A percentile compares a stretch with the other conserved stretches of the same genome.
Evolutionary conservation across 73 alveolate species (phyloP).

Genomic region (Tetrahymena thermophila): DNA sequence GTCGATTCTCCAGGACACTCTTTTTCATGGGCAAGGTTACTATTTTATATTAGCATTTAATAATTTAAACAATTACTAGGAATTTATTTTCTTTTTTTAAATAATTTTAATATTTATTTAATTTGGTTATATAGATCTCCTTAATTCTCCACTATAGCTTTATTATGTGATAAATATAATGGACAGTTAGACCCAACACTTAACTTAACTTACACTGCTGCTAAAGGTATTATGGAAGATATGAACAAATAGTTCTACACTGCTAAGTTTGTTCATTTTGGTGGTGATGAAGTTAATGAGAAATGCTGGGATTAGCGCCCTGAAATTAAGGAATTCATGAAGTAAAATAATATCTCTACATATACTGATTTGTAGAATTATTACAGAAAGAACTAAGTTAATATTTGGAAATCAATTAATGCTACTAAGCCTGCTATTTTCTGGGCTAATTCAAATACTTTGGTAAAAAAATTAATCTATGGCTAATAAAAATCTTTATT

Average conservation of each 20-base stretch:
- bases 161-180: neutral
- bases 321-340: conserved; percentile 1
- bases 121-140: neutral
- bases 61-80: too few species aligned
- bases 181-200: conserved; percentile 32
- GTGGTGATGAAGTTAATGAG: conserved; percentile 35
- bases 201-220: conserved; percentile 13
- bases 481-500: too few species aligned
- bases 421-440: conserved; percentile 11
- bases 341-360: conserved; percentile 1
- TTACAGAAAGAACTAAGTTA: neutral
- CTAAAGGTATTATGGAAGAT: conserved; percentile 8
- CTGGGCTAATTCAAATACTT: conserved; percentile 6
- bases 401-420: conserved; percentile 1
- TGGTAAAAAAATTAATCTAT: neutral
- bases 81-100: too few species aligned
- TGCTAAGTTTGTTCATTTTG: conserved; percentile 19
- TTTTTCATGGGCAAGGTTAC: conserved; percentile 31
- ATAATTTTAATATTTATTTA: too few species aligned
- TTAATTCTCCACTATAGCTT: neutral
- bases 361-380: conserved; percentile 16
- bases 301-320: conserved; percentile 17
- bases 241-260: conserved; percentile 1
- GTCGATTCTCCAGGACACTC: conserved; percentile 82
- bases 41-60: neutral